Percentiles rank a stretch among this genome's conserved stretches.
Conservation (phyloP, 331 rosid species). For the Spiraea crenata region DNA sequence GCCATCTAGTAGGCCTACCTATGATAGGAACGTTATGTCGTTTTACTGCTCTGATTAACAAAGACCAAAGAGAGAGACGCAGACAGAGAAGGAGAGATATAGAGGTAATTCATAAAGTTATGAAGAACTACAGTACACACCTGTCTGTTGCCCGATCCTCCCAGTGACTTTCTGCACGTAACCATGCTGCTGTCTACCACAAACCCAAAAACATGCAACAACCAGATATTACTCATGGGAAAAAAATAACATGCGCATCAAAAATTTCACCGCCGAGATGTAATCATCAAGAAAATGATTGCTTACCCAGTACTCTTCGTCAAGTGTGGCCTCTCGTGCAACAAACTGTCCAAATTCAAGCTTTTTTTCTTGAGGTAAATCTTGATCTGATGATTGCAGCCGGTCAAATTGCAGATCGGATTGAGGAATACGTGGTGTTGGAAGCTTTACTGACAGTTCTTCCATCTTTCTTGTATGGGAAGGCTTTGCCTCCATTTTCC, state of each 20-base stretch:
- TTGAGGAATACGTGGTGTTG: slow-evolving; percentile 34
- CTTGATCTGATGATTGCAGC: slow-evolving; percentile 60
- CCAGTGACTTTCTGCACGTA: slow-evolving; percentile 92
- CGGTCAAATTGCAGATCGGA: slow-evolving; percentile 62
- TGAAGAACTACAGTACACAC: slow-evolving; percentile 27
- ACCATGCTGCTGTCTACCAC: slow-evolving; percentile 94
- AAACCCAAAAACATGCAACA: slow-evolving; percentile 31
- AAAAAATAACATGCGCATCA: not conserved
- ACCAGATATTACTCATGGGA: slow-evolving; percentile 16
- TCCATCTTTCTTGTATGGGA: slow-evolving; percentile 45
- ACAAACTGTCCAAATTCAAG: slow-evolving; percentile 70
- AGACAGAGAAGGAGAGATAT: not conserved
- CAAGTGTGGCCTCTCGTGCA: slow-evolving; percentile 75
- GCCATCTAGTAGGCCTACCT: slow-evolving; percentile 7
- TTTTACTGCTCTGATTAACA: not conserved
- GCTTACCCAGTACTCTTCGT: slow-evolving; percentile 96
- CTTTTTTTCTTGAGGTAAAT: slow-evolving; percentile 38
- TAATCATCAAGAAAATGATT: not conserved
- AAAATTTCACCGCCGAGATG: slow-evolving; percentile 8
- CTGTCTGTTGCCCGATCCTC: slow-evolving; percentile 64
- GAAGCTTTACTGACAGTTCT: slow-evolving; percentile 44
- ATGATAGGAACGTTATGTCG: slow-evolving; percentile 1
- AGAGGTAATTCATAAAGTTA: not conserved
- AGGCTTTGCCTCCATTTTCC: slow-evolving; percentile 59
- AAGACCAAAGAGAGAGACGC: not conserved